phyloP scores from a whole-genome alignment of 805 yeast genomes.

The Sugiyamaella mastotermitis region DNA sequence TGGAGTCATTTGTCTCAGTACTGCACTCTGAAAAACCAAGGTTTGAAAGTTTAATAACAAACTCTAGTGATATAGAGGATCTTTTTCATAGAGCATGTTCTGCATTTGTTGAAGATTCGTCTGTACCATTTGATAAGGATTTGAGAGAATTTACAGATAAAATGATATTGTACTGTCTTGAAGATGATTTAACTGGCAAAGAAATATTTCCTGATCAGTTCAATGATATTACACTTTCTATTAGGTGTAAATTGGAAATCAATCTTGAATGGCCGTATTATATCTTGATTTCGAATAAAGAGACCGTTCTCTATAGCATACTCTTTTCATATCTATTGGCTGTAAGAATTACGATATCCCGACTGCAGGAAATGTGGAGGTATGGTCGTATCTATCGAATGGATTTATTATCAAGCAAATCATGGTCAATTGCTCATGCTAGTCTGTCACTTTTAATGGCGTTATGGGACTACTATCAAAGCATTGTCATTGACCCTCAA shows the following conservation, averaged over 20 bases:
- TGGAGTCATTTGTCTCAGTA: slow-evolving; percentile 3
- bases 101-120: slow-evolving; percentile 11
- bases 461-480: slow-evolving; percentile 18
- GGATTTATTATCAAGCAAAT: neutral
- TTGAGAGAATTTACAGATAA: neutral
- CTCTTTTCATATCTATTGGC: slow-evolving; percentile 13
- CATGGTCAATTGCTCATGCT: neutral
- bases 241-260: slow-evolving; percentile 12
- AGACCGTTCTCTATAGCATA: slow-evolving; percentile 7
- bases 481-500: slow-evolving; percentile 9
- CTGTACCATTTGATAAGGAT: slow-evolving; percentile 4
- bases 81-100: slow-evolving; percentile 8
- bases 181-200: neutral
- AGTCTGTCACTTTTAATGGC: slow-evolving; percentile 12
- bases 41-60: neutral
- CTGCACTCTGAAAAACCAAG: neutral
- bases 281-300: slow-evolving; percentile 12
- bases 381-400: neutral
- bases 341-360: slow-evolving; percentile 2
- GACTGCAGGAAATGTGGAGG: slow-evolving; percentile 11
- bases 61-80: neutral
- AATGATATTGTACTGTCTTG: neutral
- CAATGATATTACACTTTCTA: slow-evolving; percentile 17
- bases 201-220: slow-evolving; percentile 7
- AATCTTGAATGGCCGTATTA: slow-evolving; percentile 21